A percentile compares a stretch with the other conserved stretches of the same genome.
Evolutionary conservation across 2,329 filamentous ascomycete genomes (phyloP).

Genomic region (Nemania bipapillata): DNA sequence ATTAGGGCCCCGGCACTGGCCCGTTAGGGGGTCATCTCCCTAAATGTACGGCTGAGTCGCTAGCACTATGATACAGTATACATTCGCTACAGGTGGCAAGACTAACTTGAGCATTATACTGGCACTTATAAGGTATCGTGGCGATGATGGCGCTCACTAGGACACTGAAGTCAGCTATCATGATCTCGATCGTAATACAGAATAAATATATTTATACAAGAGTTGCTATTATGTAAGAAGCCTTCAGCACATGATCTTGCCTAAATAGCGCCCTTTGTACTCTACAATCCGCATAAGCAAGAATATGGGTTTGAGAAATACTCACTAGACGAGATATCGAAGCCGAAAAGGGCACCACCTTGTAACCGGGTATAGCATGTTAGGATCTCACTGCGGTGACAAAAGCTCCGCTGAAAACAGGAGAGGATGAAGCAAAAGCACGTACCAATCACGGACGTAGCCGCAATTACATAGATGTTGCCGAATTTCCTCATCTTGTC

Average conservation of each 20-base stretch:
- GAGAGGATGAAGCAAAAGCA: constrained; percentile 1
- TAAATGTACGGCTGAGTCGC: constrained; percentile 15
- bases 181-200: neutral
- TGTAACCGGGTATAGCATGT: neutral
- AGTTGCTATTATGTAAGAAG: neutral
- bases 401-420: neutral
- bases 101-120: constrained; percentile 55
- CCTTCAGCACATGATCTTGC: neutral
- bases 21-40: constrained; percentile 45
- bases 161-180: neutral
- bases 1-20: constrained; percentile 62
- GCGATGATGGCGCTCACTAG: constrained; percentile 57
- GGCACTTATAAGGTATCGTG: constrained; percentile 56
- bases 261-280: neutral
- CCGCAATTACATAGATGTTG: constrained; percentile 59
- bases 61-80: neutral
- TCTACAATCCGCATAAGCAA: neutral
- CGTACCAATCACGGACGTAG: constrained; percentile 57
- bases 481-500: constrained; percentile 51
- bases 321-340: constrained; percentile 57
- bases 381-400: constrained; percentile 8
- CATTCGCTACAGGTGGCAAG: neutral
- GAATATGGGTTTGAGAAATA: neutral
- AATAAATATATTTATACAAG: too few species aligned
- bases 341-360: constrained; percentile 58